phyloP scores from a whole-genome alignment of 2,329 filamentous ascomycete species.

The Scorias spongiosa region DNA sequence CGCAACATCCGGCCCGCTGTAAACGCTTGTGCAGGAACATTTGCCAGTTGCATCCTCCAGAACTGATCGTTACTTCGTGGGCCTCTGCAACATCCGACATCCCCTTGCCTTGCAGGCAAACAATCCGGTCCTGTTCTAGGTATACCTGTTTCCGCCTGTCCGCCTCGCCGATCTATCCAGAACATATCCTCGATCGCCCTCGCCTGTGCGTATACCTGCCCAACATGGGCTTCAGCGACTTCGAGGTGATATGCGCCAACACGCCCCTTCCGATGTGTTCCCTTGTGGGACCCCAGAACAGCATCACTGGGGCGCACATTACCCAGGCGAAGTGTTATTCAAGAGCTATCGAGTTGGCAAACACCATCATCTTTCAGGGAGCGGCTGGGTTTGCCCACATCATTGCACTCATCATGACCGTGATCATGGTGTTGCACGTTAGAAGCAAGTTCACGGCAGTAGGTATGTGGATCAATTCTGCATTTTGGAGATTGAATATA shows the following conservation, averaged over 20 bases:
- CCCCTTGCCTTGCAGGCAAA: no score
- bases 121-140: no score
- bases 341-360: constrained; percentile 86
- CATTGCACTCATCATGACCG: constrained; percentile 75
- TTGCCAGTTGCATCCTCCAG: no score
- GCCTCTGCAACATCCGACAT: no score
- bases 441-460: constrained; percentile 97
- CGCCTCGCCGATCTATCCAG: no score
- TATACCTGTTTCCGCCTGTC: no score
- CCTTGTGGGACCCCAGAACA: constrained; percentile 60
- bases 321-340: constrained; percentile 88
- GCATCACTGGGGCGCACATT: constrained; percentile 46
- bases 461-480: constrained; percentile 40
- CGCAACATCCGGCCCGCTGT: no score
- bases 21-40: no score
- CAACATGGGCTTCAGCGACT: constrained; percentile 83
- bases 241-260: constrained; percentile 70
- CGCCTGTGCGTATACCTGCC: constrained; percentile 1
- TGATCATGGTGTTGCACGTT: constrained; percentile 94
- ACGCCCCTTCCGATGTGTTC: constrained; percentile 78
- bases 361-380: constrained; percentile 95
- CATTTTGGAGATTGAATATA: neutral
- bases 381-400: constrained; percentile 90
- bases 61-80: no score
- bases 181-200: no score